A percentile compares a stretch with the other conserved stretches of the same genome.
phyloP scores from a whole-genome alignment of 768 basidiomycete genomes.

The Auricularia heimuer region DNA sequence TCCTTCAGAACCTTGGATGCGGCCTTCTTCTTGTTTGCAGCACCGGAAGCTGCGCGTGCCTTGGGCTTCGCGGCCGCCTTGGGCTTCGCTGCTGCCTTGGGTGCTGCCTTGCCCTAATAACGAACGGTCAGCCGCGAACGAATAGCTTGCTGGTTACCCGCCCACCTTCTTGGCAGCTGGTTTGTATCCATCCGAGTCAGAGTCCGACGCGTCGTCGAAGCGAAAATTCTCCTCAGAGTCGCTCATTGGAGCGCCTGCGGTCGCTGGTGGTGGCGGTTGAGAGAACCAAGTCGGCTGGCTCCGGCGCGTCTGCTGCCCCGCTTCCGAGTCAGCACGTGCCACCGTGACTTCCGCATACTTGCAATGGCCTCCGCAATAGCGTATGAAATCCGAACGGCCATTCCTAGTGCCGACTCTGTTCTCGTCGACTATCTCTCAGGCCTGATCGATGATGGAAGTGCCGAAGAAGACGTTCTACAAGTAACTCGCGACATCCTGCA shows the following conservation, averaged over 20 bases:
- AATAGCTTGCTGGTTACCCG: not conserved
- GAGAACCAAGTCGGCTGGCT: not conserved
- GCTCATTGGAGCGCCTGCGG: conserved; percentile 21
- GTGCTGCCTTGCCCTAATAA: conserved; percentile 26
- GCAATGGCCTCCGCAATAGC: not conserved
- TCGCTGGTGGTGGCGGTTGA: not conserved
- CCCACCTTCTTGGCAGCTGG: conserved; percentile 32
- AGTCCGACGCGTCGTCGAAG: conserved; percentile 35
- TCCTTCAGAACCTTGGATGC: conserved; percentile 39
- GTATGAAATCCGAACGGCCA: not conserved
- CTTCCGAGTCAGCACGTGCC: not conserved
- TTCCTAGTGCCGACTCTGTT: not conserved
- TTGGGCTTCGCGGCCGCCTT: conserved; percentile 44
- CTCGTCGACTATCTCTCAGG: conserved; percentile 1
- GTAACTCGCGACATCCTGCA: conserved; percentile 64
- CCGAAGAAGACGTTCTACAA: conserved; percentile 79
- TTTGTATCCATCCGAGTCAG: conserved; percentile 57
- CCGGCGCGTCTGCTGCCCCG: not conserved
- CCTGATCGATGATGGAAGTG: conserved; percentile 78
- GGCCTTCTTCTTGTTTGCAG: conserved; percentile 48
- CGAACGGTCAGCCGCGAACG: conserved; percentile 4
- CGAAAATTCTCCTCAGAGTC: conserved; percentile 65
- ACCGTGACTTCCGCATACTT: not conserved
- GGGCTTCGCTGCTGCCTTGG: conserved; percentile 35
- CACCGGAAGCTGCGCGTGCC: conserved; percentile 15